Evolutionary conservation across 805 yeast genomes (phyloP).

Genomic region (Kazachstania psychrophila): DNA sequence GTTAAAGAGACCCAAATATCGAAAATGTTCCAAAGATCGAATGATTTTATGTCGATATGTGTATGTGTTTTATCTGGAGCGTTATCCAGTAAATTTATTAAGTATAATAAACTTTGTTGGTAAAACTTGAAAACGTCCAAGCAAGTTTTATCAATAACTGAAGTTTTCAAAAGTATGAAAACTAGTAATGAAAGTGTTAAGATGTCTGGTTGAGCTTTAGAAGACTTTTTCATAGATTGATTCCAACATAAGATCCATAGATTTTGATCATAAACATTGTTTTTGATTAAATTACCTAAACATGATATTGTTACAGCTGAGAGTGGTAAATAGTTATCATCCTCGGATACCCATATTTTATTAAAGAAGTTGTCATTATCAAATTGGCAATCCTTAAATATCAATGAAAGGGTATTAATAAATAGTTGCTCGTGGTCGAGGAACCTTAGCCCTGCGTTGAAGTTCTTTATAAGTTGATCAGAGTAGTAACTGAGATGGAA

Average conservation of each 20-base stretch:
- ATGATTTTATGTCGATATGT: conserved; percentile 4
- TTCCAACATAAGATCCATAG: conserved; percentile 5
- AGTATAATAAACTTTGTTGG: conserved; percentile 4
- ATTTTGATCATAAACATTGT: conserved; percentile 2
- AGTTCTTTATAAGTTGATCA: neutral
- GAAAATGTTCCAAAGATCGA: conserved; percentile 8
- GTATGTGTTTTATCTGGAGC: neutral
- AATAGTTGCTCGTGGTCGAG: neutral
- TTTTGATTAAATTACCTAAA: conserved; percentile 1
- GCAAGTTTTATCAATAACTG: neutral
- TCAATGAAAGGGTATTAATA: neutral
- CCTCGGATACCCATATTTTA: neutral
- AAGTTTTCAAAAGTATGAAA: neutral
- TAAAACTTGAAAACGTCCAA: conserved; percentile 1
- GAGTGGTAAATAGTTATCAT: neutral
- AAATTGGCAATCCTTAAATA: neutral
- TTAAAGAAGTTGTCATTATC: conserved; percentile 1
- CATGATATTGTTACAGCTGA: conserved; percentile 1
- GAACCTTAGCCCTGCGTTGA: neutral
- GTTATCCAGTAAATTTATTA: conserved; percentile 2
- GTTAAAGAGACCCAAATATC: conserved; percentile 8
- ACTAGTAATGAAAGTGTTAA: conserved; percentile 2
- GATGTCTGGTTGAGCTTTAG: neutral
- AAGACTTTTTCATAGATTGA: conserved; percentile 1
- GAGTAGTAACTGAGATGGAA: conserved; percentile 1